Base-by-base conservation (phyloP, 345 rosid species). In the Salix suchowensis region DNA sequence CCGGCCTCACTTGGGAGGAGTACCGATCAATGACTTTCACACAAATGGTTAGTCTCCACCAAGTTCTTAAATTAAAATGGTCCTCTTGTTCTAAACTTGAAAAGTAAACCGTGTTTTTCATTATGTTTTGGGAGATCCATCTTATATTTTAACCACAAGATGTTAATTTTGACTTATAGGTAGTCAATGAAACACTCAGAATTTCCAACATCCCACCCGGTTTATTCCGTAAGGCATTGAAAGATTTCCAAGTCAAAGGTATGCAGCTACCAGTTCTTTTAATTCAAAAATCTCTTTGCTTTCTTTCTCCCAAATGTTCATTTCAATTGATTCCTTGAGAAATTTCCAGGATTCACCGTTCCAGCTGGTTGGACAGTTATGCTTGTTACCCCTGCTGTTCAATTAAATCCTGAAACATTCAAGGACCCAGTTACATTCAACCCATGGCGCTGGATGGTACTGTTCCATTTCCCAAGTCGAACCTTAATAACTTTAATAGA, bases 381-480 rank as follows among this genome's bases (percentile, higher is more conserved):
- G 62, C 0, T 58, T 1, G 62, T 58, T n/a, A 58, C 62, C 12
- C 28, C 62, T 58, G 62, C 62, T 58, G 4, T 10, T n/a, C 62
- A 58, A 9, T n/a, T 58, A n/a, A 58, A 58, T n/a, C 62, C 62
- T 58, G 62, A 58, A 0, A 58, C 62, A 9, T 58, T 3, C 62
- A 58, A 58, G 62, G 62, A 58, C 11, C 62, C 62, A 10, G 5
- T 65, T 18, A 30, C 68, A 2, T 65, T 65, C 68, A 65, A 65
- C n/a, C 68, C 68, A 30, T 65, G 87, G 84, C 78, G 90, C 74
- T 87, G 88, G 87, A 76, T 81, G 88, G 79, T 80, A 32, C 4
- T 46, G 15, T 11, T 46, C 50, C 18, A 14, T 46, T 40, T 40
- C 44, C 44, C 44, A 40, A 40, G 44, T 40, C 44, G 12, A 40